These are phyloP conservation scores for Pyrus pyrifolia DNA, from an alignment of 306 rosid genomes.

Conservation along the genomic window DNA sequence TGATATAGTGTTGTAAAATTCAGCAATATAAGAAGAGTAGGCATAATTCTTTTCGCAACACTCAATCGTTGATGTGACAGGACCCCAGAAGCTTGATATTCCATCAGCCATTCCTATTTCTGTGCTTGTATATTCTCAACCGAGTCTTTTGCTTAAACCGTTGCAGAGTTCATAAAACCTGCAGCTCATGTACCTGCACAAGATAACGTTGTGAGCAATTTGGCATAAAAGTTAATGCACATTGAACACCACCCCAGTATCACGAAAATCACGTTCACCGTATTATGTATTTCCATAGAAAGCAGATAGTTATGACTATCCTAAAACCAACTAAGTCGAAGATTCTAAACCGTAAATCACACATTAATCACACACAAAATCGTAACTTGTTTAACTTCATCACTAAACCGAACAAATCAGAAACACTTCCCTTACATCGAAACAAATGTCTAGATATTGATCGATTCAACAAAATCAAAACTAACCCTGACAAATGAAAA, in stretches of 20 bases:
- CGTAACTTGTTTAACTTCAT: not conserved
- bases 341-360: not conserved
- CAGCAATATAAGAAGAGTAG: conserved; percentile 76
- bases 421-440: not conserved
- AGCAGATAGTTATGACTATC: not conserved
- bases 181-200: conserved; percentile 29
- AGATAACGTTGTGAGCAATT: conserved; percentile 7
- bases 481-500: not conserved
- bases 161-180: conserved; percentile 31
- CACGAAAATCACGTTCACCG: not conserved
- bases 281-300: not conserved
- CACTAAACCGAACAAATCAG: not conserved
- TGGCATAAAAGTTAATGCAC: not conserved
- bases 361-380: not conserved
- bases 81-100: conserved; percentile 85
- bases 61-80: conserved; percentile 74
- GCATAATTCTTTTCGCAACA: conserved; percentile 80
- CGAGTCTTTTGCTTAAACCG: conserved; percentile 7
- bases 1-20: conserved; percentile 79
- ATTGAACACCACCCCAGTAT: not conserved
- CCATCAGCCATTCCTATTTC: conserved; percentile 55
- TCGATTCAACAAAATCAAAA: not conserved
- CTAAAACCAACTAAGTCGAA: not conserved
- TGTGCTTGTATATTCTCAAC: conserved; percentile 11
- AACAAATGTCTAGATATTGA: not conserved